A percentile compares a stretch with the other conserved stretches of the same genome.
Evolutionary conservation across 768 basidiomycete genomes (phyloP).

Genomic region (Crucibulum laeve): DNA sequence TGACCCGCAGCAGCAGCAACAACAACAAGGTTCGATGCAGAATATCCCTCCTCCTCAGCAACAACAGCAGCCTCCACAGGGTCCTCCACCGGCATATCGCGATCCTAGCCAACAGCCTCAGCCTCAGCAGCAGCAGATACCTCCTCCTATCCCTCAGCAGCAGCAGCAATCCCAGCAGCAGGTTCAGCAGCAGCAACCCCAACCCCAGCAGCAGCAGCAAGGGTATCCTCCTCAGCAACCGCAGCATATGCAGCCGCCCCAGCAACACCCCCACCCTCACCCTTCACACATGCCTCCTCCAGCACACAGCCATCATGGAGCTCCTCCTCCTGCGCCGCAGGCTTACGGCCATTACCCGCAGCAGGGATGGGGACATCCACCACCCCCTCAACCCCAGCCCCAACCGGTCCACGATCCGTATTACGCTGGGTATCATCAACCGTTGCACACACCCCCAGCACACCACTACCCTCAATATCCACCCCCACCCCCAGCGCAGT

Average conservation of each 20-base stretch:
- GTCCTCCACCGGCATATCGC: too few species aligned
- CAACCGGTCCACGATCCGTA: too few species aligned
- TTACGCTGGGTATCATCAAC: too few species aligned
- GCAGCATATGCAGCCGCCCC: constrained; percentile 8
- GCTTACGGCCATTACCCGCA: too few species aligned
- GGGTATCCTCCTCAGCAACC: constrained; percentile 10
- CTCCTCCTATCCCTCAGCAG: constrained; percentile 9
- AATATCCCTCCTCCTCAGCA: not conserved
- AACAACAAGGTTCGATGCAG: constrained; percentile 4
- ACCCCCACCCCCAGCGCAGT: constrained; percentile 16
- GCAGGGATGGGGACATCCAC: too few species aligned
- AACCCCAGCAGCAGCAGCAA: constrained; percentile 16
- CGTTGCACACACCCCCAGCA: constrained; percentile 17
- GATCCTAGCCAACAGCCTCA: constrained; percentile 9
- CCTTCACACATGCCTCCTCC: constrained; percentile 12
- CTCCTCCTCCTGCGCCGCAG: not conserved
- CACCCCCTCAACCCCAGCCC: too few species aligned
- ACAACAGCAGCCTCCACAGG: not conserved
- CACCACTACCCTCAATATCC: constrained; percentile 16
- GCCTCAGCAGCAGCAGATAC: constrained; percentile 14
- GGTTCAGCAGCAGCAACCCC: constrained; percentile 11
- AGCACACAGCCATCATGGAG: constrained; percentile 6
- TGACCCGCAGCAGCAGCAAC: constrained; percentile 15
- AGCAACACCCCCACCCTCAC: constrained; percentile 11
- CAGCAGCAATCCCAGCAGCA: constrained; percentile 2